A percentile compares a stretch with the other conserved stretches of the same genome.
Conservation (phyloP, 2,329 filamentous ascomycete species). For the Diplodia scrobiculata region DNA sequence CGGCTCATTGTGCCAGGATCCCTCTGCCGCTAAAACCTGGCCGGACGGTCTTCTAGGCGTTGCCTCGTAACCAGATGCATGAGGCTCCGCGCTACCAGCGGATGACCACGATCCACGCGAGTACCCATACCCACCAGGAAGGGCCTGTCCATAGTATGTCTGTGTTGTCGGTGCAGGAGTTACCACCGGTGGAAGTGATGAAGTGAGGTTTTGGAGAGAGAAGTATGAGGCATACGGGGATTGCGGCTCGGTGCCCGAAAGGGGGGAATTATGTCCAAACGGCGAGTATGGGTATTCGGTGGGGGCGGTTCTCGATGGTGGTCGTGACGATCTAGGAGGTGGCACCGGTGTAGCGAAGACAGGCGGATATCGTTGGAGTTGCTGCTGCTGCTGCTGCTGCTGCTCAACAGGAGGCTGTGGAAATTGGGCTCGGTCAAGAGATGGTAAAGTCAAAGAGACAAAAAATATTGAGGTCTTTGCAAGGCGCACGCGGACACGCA, state of each 20-base stretch:
- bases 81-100: constrained; percentile 10
- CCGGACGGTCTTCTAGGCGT: neutral
- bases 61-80: neutral
- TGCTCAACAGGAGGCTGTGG: constrained; percentile 2
- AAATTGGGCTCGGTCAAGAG: constrained; percentile 13
- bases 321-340: constrained; percentile 5
- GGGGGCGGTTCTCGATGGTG: constrained; percentile 9
- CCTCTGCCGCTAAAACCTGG: neutral
- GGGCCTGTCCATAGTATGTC: constrained; percentile 7
- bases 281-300: constrained; percentile 18
- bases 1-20: constrained; percentile 10
- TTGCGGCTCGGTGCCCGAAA: constrained; percentile 9
- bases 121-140: neutral
- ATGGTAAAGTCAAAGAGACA: constrained; percentile 38
- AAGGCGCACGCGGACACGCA: constrained; percentile 42
- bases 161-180: neutral
- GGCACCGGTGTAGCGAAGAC: constrained; percentile 14
- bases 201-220: constrained; percentile 7
- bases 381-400: neutral
- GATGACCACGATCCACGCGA: constrained; percentile 19
- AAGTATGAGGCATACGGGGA: constrained; percentile 27
- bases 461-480: constrained; percentile 45
- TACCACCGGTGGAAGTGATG: constrained; percentile 8
- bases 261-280: constrained; percentile 14
- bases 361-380: neutral